A percentile compares a stretch with the other conserved stretches of the same genome.
Evolutionary conservation across 2,329 filamentous ascomycete species (phyloP).

Genomic region (Bipolaris cookei): DNA sequence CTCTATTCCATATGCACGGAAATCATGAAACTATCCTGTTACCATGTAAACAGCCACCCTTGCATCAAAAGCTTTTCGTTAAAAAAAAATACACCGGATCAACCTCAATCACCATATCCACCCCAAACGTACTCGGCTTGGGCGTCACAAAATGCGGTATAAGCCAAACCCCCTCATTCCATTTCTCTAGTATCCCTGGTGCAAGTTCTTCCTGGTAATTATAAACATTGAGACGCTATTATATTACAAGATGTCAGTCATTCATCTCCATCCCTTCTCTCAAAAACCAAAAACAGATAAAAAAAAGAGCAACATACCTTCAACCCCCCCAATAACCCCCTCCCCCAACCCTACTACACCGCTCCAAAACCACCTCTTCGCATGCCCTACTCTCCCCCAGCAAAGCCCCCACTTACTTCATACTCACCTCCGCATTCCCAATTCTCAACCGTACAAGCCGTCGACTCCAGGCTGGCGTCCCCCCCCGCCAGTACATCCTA

Average conservation of each 20-base stretch:
- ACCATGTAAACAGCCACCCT: too few relatives aligned
- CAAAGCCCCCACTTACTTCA: slow-evolving; percentile 25
- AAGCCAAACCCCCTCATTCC: slow-evolving; percentile 35
- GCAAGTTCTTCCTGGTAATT: slow-evolving; percentile 35
- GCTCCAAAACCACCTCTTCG: slow-evolving; percentile 31
- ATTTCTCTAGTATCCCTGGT: slow-evolving; percentile 25
- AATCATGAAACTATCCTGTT: too few relatives aligned
- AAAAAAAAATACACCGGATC: slow-evolving; percentile 35
- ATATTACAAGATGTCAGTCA: not conserved
- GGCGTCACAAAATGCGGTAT: slow-evolving; percentile 36
- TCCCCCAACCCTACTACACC: slow-evolving; percentile 25
- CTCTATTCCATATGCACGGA: too few relatives aligned
- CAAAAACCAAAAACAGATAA: not conserved
- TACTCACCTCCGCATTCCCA: slow-evolving; percentile 30
- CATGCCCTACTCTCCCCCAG: slow-evolving; percentile 24
- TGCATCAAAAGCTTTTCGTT: not conserved
- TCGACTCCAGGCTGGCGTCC: slow-evolving; percentile 18
- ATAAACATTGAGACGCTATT: slow-evolving; percentile 36
- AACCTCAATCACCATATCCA: slow-evolving; percentile 37
- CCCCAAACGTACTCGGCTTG: slow-evolving; percentile 2
- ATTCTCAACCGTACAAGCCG: slow-evolving; percentile 30
- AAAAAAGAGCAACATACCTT: slow-evolving; percentile 27
- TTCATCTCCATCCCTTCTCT: not conserved
- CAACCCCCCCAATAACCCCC: slow-evolving; percentile 19
- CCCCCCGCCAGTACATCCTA: slow-evolving; percentile 23